Conservation (phyloP, 2,329 filamentous ascomycete species). For the Capronia americana region DNA sequence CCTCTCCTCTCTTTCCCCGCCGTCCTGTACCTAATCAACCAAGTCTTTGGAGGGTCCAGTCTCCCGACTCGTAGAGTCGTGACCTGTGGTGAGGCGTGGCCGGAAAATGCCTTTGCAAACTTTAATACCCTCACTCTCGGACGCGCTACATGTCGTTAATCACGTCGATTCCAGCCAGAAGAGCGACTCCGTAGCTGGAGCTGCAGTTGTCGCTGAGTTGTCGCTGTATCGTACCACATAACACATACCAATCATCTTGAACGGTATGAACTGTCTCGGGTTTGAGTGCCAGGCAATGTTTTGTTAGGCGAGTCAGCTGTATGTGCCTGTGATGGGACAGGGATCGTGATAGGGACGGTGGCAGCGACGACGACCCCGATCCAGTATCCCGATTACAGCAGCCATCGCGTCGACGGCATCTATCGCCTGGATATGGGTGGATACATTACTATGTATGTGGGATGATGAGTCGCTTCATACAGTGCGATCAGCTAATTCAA, state of each 20-base stretch:
- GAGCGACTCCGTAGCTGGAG: background rate
- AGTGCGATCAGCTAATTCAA: background rate
- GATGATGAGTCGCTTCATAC: no score
- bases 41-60: no score
- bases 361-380: no score
- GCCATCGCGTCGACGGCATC: no score
- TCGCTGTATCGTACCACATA: background rate
- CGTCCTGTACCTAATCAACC: background rate
- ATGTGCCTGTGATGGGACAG: no score
- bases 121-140: background rate
- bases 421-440: no score
- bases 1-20: no score
- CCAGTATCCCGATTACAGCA: no score
- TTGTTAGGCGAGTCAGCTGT: no score
- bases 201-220: background rate
- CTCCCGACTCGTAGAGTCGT: background rate
- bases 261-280: background rate
- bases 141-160: background rate
- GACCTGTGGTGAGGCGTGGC: background rate
- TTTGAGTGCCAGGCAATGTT: background rate
- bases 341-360: no score
- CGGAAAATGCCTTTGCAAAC: background rate
- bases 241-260: background rate
- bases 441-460: no score
- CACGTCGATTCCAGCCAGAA: background rate